phyloP scores from a whole-genome alignment of 2,329 filamentous ascomycete genomes.

The Ophiostoma pallidulum region DNA sequence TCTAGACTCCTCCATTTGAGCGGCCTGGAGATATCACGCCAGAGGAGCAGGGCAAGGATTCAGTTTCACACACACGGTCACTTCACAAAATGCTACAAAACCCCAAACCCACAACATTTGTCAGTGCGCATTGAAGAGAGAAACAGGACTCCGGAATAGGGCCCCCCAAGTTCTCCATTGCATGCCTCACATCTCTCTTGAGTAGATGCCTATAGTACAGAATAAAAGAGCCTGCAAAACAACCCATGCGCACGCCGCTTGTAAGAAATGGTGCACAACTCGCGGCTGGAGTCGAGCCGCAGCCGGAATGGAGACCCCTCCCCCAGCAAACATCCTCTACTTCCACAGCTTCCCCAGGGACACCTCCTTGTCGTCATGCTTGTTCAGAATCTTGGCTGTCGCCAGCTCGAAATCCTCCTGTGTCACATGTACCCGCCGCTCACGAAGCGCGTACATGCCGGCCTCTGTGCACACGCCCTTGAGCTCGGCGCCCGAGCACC shows the following conservation, averaged over 20 bases:
- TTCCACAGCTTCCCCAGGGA: constrained; percentile 68
- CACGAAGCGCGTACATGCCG: constrained; percentile 93
- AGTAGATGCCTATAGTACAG: too few relatives aligned
- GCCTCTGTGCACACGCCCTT: constrained; percentile 99
- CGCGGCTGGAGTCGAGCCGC: not conserved
- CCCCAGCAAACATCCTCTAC: not conserved
- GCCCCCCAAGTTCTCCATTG: too few relatives aligned
- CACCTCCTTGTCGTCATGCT: constrained; percentile 97
- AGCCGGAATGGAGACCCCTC: too few relatives aligned
- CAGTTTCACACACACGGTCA: too few relatives aligned
- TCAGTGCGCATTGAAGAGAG: too few relatives aligned
- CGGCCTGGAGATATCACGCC: too few relatives aligned
- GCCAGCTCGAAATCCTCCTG: constrained; percentile 98
- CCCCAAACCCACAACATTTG: too few relatives aligned
- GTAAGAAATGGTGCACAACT: not conserved
- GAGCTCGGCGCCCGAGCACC: constrained; percentile 91
- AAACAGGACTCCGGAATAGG: too few relatives aligned
- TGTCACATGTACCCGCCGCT: constrained; percentile 93
- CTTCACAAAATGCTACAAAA: too few relatives aligned
- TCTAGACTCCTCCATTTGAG: too few relatives aligned
- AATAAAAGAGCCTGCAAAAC: not conserved
- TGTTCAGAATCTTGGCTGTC: constrained; percentile 98
- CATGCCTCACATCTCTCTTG: too few relatives aligned
- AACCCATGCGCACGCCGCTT: not conserved
- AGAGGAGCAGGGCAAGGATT: too few relatives aligned